Conservation (phyloP, 2,329 filamentous ascomycete genomes). For the Trichoderma atrobrunneum region DNA sequence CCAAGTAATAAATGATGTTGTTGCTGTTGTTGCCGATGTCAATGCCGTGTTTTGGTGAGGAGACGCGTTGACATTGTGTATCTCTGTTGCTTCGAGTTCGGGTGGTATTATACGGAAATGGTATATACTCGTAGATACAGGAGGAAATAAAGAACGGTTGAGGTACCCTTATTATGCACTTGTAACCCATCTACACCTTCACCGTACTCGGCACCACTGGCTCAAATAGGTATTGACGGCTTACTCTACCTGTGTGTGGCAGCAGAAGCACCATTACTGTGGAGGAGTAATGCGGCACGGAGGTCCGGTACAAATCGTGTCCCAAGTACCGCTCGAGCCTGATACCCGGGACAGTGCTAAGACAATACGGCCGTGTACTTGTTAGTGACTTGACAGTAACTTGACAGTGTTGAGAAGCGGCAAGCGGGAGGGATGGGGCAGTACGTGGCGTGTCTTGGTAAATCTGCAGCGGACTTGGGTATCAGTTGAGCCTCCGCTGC, state of each 20-base stretch:
- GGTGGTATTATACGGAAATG: not conserved
- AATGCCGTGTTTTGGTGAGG: not conserved
- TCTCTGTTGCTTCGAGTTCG: not conserved
- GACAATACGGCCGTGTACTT: not conserved
- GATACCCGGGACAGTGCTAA: not conserved
- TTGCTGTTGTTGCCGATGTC: not conserved
- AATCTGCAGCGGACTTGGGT: not conserved
- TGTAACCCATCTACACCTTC: not conserved
- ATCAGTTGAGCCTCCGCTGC: not conserved
- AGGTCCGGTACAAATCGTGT: not conserved
- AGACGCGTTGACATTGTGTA: not conserved
- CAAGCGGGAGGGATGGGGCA: not conserved
- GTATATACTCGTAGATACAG: not conserved
- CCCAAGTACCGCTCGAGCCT: not conserved
- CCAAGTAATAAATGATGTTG: not conserved
- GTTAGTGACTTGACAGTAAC: not conserved
- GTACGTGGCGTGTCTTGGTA: not conserved
- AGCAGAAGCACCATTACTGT: not conserved
- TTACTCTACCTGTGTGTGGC: not conserved
- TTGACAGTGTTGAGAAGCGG: not conserved
- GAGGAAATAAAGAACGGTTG: not conserved
- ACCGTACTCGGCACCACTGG: not conserved
- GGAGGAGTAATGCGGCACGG: not conserved
- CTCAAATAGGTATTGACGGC: not conserved
- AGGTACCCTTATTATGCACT: not conserved